Percentiles rank a stretch among this genome's conserved stretches.
phyloP scores from a whole-genome alignment of 352 stramenopile species.

The Globisporangium takayamanum region DNA sequence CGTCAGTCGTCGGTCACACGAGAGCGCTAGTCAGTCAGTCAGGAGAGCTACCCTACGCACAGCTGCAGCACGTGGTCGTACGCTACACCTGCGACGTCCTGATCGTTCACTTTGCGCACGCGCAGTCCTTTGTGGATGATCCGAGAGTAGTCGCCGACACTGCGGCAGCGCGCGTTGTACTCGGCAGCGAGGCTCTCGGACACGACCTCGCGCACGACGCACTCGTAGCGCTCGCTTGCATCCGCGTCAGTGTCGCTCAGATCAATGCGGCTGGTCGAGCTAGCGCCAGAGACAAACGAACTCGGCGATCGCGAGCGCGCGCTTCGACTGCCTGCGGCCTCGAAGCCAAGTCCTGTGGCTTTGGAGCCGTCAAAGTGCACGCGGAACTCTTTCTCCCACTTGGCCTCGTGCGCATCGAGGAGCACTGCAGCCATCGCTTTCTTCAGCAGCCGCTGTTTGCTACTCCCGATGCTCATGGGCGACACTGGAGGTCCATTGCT shows the following conservation, averaged over 20 bases:
- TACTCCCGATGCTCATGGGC: too few relatives aligned
- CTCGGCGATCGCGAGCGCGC: not conserved
- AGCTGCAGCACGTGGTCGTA: constrained; percentile 46
- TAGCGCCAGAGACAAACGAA: constrained; percentile 3
- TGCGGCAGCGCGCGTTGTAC: constrained; percentile 46
- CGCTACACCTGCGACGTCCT: constrained; percentile 27
- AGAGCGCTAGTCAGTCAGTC: not conserved
- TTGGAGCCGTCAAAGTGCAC: constrained; percentile 48
- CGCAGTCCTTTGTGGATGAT: constrained; percentile 32
- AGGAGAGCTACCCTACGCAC: constrained; percentile 4
- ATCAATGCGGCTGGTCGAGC: not conserved
- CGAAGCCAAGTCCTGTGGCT: constrained; percentile 45
- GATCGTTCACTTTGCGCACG: constrained; percentile 42
- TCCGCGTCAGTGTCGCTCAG: not conserved
- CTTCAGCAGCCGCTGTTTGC: constrained; percentile 18
- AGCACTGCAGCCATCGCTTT: constrained; percentile 6
- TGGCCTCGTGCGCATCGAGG: constrained; percentile 13
- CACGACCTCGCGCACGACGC: constrained; percentile 34
- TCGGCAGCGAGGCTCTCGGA: constrained; percentile 29
- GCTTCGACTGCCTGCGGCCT: not conserved
- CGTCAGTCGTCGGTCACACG: too few relatives aligned
- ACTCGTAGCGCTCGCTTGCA: constrained; percentile 24
- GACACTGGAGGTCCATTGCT: too few relatives aligned
- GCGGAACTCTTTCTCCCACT: constrained; percentile 53
- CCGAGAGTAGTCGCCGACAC: constrained; percentile 36